Evolutionary conservation across 2,329 filamentous ascomycete genomes (phyloP).

Genomic region (Uncinocarpus reesii): DNA sequence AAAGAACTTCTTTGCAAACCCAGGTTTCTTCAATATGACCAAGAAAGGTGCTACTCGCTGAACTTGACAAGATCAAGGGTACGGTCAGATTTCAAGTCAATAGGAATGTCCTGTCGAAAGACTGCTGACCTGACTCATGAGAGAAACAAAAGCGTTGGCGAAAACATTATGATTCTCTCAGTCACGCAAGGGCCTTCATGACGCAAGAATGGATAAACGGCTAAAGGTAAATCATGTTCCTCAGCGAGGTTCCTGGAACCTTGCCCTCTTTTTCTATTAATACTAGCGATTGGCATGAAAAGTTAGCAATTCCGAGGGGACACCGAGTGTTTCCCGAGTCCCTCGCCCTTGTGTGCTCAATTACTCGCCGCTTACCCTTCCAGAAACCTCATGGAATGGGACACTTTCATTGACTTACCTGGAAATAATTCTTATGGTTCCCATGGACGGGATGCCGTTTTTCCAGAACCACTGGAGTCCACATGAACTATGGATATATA

Average conservation of each 20-base stretch:
- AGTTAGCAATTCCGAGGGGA: not conserved
- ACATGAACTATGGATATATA: conserved; percentile 3
- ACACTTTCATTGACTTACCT: not conserved
- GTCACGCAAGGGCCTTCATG: too few species aligned
- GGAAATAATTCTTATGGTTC: not conserved
- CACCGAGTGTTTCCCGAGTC: not conserved
- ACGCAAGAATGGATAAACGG: too few species aligned
- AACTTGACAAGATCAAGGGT: too few species aligned
- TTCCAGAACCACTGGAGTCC: conserved; percentile 2
- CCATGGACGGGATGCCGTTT: conserved; percentile 14
- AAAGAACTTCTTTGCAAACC: too few species aligned
- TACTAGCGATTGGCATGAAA: not conserved
- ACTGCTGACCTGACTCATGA: too few species aligned
- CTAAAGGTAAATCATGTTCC: not conserved
- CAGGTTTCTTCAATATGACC: too few species aligned
- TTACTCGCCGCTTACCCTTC: not conserved
- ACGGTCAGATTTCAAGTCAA: too few species aligned
- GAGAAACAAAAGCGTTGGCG: too few species aligned
- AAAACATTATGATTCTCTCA: too few species aligned
- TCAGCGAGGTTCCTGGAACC: not conserved
- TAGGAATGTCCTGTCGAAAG: too few species aligned
- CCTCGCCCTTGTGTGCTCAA: not conserved
- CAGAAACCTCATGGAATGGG: conserved; percentile 1
- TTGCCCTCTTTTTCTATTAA: not conserved
- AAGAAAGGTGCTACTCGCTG: too few species aligned